Base-by-base conservation (phyloP, 2,329 filamentous ascomycete genomes). In the Sporothrix dimorphospora region DNA sequence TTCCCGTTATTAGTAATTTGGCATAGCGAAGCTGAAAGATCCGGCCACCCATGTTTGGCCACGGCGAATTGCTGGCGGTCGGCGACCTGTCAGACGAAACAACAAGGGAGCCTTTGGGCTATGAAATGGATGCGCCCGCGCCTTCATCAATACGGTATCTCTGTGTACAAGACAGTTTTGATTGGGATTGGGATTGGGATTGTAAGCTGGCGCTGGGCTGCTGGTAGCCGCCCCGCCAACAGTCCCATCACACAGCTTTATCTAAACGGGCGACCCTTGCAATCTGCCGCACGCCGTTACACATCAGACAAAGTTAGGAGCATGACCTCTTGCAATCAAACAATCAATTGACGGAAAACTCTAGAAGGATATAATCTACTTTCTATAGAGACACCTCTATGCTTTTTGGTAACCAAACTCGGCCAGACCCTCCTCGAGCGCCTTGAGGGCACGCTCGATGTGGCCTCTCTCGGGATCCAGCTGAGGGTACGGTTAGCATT, bases 401-500 rank as follows among this genome's bases (percentile, higher is more conserved):
- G 80, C 79, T 77, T 86, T 86, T 75, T 85, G 83, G 77, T 89
- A 89, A 69, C 94, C 93, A 71, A 89, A 91, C 82, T 97, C 94
- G 1, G 84, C 80, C 75, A 98, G 83, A 9, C 91, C 90, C 71
- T 90, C 88, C 83, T 91, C 90, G 76, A 99, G 82, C 59, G 93
- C 92, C 76, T 90, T 85, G 74, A 98, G 86, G 1, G 95, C 96
- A 78, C 91, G 92, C 75, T 97, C 92, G 77, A 98, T 89, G 80
- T 99, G 94, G 69, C 87, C 87, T 75, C 94, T 88, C 74, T 88
- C 89, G 38, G 93, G 88, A 79, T 98, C 93, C 78, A 91, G 93
- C 83, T 90, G 34, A 16, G 21, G 49, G 2, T 57, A 45, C 9
- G 12, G 68, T 75, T 69, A 76, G 69, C 16, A 59, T 51, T 27